phyloP scores from a whole-genome alignment of 1,284 basidiomycete species.

The Ceratobasidium papillatum region DNA sequence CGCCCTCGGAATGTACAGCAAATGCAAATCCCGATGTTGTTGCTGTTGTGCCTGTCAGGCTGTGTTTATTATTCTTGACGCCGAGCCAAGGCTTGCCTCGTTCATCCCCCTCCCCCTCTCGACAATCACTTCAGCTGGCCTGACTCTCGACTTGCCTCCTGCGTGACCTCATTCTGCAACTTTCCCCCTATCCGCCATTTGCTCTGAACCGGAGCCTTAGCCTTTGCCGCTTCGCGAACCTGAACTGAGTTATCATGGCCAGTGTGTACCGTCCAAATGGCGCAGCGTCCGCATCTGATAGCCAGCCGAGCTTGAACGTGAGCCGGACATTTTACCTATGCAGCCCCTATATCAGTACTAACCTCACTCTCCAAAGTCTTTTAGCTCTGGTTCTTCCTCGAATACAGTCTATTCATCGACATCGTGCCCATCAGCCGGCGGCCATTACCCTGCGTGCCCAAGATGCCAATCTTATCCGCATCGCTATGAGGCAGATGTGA shows the following conservation, averaged over 20 bases:
- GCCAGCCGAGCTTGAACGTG: constrained; percentile 33
- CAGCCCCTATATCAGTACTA: constrained; percentile 5
- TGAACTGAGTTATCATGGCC: constrained; percentile 18
- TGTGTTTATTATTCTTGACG: constrained; percentile 32
- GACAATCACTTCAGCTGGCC: constrained; percentile 1
- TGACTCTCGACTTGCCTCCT: neutral
- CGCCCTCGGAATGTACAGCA: constrained; percentile 7
- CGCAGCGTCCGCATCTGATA: constrained; percentile 24
- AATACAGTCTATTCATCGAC: constrained; percentile 35
- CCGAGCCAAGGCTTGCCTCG: neutral
- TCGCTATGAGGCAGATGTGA: constrained; percentile 35
- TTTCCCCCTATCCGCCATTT: neutral
- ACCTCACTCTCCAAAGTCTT: constrained; percentile 28
- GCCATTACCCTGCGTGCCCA: constrained; percentile 37
- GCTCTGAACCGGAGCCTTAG: neutral
- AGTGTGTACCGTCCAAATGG: constrained; percentile 31
- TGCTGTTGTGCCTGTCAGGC: constrained; percentile 28
- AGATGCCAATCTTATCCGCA: constrained; percentile 32
- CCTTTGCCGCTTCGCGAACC: constrained; percentile 7
- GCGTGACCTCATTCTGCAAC: neutral
- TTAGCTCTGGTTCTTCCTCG: constrained; percentile 30
- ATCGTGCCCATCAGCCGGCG: constrained; percentile 21
- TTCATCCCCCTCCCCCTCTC: constrained; percentile 2
- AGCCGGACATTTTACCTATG: neutral
- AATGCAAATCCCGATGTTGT: constrained; percentile 5